A percentile compares a stretch with the other conserved stretches of the same genome.
phyloP scores from a whole-genome alignment of 1,284 basidiomycete genomes.

The Xerocomus nothofagi region DNA sequence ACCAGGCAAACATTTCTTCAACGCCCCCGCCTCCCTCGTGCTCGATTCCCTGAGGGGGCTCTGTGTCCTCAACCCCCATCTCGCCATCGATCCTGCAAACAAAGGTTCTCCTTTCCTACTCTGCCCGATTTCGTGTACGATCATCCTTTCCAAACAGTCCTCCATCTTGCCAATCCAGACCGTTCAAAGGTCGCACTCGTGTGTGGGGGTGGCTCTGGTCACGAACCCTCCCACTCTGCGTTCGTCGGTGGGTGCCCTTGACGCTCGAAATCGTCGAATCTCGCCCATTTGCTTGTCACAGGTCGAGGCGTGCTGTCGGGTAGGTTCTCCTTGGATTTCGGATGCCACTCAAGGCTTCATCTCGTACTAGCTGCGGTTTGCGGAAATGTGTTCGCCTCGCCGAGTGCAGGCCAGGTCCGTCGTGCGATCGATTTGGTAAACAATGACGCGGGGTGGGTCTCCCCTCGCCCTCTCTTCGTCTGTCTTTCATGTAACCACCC shows the following conservation, averaged over 20 bases:
- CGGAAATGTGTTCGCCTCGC: slow-evolving; percentile 87
- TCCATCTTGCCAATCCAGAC: slow-evolving; percentile 59
- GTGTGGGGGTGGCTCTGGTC: slow-evolving; percentile 89
- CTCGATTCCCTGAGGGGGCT: slow-evolving; percentile 77
- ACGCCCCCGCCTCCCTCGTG: slow-evolving; percentile 68
- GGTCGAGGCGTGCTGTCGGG: slow-evolving; percentile 80
- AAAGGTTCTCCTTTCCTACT: slow-evolving; percentile 48
- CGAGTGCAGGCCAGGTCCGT: slow-evolving; percentile 80
- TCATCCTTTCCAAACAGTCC: slow-evolving; percentile 44
- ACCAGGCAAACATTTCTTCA: slow-evolving; percentile 74
- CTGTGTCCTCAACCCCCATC: slow-evolving; percentile 65
- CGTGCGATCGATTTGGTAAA: slow-evolving; percentile 78
- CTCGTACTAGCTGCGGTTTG: slow-evolving; percentile 68
- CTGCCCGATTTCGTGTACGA: neutral
- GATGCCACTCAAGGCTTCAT: neutral
- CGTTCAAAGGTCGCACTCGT: slow-evolving; percentile 76
- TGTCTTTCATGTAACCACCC: slow-evolving; percentile 6
- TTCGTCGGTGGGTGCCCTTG: slow-evolving; percentile 62
- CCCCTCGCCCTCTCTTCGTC: neutral
- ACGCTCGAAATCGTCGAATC: neutral
- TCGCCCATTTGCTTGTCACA: slow-evolving; percentile 21
- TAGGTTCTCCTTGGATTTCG: slow-evolving; percentile 26
- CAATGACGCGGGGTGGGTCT: slow-evolving; percentile 73
- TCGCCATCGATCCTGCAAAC: slow-evolving; percentile 65
- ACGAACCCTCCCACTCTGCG: slow-evolving; percentile 85